Percentiles rank a stretch among this genome's conserved stretches.
These are phyloP conservation scores for Dalechampia spathulata DNA, from an alignment of 441 rosid species.

Conservation along the genomic window DNA sequence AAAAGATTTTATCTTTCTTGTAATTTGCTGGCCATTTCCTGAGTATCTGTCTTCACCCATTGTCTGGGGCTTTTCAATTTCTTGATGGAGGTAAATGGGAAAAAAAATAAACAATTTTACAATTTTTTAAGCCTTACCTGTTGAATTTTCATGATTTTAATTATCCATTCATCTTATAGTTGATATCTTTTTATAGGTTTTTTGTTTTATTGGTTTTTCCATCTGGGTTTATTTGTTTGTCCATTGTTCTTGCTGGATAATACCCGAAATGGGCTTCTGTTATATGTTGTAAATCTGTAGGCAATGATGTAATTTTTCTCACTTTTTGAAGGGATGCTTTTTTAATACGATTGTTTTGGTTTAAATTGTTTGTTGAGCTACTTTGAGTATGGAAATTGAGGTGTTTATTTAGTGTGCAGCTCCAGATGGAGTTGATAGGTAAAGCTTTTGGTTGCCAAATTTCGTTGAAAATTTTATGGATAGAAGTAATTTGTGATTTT, in stretches of 20 bases:
- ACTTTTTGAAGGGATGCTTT: too few relatives aligned
- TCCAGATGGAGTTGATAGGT: background rate
- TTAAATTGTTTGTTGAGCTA: background rate
- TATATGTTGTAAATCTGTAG: too few relatives aligned
- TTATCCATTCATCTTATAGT: background rate
- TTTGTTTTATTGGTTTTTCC: constrained; percentile 7
- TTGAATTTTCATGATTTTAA: background rate
- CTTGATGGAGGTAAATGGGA: constrained; percentile 43
- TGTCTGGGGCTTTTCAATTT: constrained; percentile 23
- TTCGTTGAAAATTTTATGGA: background rate
- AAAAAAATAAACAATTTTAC: background rate
- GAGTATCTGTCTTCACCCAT: constrained; percentile 20
- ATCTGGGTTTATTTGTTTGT: constrained; percentile 19
- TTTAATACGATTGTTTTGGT: background rate
- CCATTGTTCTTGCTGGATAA: background rate
- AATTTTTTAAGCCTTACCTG: background rate
- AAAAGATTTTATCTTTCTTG: constrained; percentile 5
- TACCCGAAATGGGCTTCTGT: background rate
- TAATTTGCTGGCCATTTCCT: constrained; percentile 22
- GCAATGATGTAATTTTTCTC: background rate
- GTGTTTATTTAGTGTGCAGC: background rate
- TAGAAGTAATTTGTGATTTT: too few relatives aligned
- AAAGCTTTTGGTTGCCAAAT: background rate
- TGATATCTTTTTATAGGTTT: background rate
- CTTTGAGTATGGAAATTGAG: background rate